phyloP scores from a whole-genome alignment of 441 rosid genomes.

The Francoa sonchifolia region DNA sequence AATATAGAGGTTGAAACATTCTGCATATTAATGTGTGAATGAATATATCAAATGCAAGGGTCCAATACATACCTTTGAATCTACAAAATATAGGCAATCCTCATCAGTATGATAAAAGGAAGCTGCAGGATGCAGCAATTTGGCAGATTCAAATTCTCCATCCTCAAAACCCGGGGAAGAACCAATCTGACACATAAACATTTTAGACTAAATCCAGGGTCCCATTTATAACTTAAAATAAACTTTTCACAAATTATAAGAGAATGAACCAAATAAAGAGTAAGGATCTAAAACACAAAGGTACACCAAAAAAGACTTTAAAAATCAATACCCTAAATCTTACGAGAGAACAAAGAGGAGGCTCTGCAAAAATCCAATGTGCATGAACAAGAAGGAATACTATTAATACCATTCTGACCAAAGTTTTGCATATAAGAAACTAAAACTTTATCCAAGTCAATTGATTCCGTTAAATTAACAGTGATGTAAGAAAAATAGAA shows the following conservation, averaged over 20 bases:
- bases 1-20: too few relatives aligned
- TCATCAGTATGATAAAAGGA: constrained; percentile 54
- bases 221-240: neutral
- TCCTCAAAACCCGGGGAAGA: constrained; percentile 95
- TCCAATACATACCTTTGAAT: constrained; percentile 64
- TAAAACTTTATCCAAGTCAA: too few relatives aligned
- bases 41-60: neutral
- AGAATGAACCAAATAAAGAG: neutral
- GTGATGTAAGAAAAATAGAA: too few relatives aligned
- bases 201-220: constrained; percentile 22
- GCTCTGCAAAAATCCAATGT: neutral
- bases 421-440: too few relatives aligned
- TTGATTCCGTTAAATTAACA: too few relatives aligned
- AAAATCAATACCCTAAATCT: too few relatives aligned
- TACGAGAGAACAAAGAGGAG: too few relatives aligned
- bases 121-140: constrained; percentile 71
- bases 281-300: too few relatives aligned
- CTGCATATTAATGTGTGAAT: too few relatives aligned
- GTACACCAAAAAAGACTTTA: too few relatives aligned
- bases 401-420: neutral
- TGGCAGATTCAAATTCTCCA: constrained; percentile 84
- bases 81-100: constrained; percentile 77
- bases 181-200: constrained; percentile 76
- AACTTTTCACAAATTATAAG: neutral
- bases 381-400: too few relatives aligned